Conservation (phyloP, 257 asterid genomes). For the Lycium ferocissimum region DNA sequence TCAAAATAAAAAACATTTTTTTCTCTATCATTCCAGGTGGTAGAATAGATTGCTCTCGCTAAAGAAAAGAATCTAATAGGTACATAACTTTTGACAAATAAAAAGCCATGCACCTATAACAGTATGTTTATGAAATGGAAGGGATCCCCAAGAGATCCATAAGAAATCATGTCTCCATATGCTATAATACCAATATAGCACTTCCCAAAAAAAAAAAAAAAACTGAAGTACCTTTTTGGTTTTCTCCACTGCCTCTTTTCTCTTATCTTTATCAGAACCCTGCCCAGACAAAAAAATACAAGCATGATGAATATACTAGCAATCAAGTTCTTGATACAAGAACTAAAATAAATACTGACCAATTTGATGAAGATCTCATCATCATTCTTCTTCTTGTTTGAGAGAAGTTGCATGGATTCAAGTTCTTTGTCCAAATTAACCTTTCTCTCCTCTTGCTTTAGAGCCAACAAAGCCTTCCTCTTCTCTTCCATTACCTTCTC, state of each 20-base stretch:
- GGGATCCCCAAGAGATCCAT: not conserved
- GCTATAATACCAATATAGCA: not conserved
- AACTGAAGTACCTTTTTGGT: not conserved
- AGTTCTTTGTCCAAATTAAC: constrained; percentile 67
- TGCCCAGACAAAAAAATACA: not conserved
- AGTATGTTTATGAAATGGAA: not conserved
- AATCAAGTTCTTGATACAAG: not conserved
- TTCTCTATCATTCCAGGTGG: too few species aligned
- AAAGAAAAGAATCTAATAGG: not conserved
- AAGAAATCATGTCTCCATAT: not conserved
- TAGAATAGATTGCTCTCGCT: not conserved
- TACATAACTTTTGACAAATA: not conserved
- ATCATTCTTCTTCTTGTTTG: constrained; percentile 71
- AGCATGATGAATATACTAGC: not conserved
- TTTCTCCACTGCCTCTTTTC: constrained; percentile 27
- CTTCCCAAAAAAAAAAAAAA: not conserved
- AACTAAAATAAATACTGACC: constrained; percentile 41
- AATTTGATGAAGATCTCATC: constrained; percentile 68
- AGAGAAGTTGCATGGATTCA: constrained; percentile 66
- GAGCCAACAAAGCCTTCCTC: constrained; percentile 59
- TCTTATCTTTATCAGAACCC: constrained; percentile 32
- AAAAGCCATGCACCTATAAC: too few species aligned
- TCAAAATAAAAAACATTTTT: not conserved
- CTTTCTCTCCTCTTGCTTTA: constrained; percentile 68
- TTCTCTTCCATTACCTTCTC: constrained; percentile 71